Conservation (phyloP, 352 stramenopile genomes). For the Blastocystis sp. region DNA sequence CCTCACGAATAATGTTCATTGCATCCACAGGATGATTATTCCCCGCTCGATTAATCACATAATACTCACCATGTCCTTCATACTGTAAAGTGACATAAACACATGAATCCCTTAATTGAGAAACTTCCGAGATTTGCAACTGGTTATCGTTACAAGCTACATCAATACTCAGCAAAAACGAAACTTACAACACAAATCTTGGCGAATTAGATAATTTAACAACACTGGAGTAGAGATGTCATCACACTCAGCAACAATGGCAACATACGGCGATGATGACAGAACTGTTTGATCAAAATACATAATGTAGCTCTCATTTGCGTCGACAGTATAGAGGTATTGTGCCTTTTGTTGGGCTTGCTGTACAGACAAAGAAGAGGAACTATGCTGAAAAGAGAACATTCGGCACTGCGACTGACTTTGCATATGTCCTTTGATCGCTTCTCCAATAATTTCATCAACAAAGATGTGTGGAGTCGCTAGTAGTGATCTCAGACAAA, state of each 20-base stretch:
- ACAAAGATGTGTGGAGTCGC: background rate
- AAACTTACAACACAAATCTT: background rate
- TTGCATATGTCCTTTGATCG: background rate
- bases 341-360: background rate
- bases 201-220: background rate
- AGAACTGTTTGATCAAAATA: background rate
- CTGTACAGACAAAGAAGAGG: background rate
- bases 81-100: constrained; percentile 37
- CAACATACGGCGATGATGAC: constrained; percentile 1
- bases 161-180: background rate
- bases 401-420: constrained; percentile 4
- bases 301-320: background rate
- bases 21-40: constrained; percentile 1
- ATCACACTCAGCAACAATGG: background rate
- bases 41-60: constrained; percentile 25
- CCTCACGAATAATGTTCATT: constrained; percentile 45
- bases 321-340: background rate
- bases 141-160: background rate
- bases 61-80: background rate
- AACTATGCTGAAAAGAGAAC: background rate
- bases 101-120: constrained; percentile 33
- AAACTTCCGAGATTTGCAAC: background rate
- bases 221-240: background rate
- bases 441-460: background rate
- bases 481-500: background rate